Conservation (phyloP, 177 flowering plant genomes). For the Vitis hybrid region DNA sequence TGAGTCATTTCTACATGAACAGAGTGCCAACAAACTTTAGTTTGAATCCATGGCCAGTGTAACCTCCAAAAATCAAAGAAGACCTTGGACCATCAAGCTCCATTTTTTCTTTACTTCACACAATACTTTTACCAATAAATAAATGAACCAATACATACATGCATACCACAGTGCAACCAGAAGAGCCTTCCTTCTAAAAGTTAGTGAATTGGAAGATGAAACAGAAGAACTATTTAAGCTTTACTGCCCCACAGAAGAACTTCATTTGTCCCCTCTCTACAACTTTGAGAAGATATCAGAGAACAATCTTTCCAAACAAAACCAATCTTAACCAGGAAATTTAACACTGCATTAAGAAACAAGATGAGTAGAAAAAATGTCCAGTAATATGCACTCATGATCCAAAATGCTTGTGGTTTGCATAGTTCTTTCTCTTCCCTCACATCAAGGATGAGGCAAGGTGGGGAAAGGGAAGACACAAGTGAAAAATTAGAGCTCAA, state of each 20-base stretch:
- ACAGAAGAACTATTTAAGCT: background rate
- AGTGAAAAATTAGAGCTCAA: background rate
- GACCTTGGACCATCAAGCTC: background rate
- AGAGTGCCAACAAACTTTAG: background rate
- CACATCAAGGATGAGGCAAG: background rate
- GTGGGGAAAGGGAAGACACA: background rate
- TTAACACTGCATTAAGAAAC: no score
- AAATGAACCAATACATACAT: background rate
- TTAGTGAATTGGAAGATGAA: background rate
- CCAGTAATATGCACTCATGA: no score
- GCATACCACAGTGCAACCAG: background rate
- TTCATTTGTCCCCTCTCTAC: background rate
- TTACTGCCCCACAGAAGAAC: background rate
- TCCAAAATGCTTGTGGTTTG: no score
- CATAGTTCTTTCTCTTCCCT: no score
- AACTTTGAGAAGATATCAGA: background rate
- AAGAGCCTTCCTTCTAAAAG: background rate
- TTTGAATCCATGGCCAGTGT: conserved; percentile 1
- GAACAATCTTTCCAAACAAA: no score
- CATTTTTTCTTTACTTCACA: background rate
- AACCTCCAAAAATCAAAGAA: background rate
- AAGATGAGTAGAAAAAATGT: no score
- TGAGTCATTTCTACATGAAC: background rate
- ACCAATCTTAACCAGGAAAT: no score
- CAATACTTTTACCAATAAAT: background rate